Base-by-base conservation (phyloP, 2,329 filamentous ascomycete species). In the Blastomyces gilchristii region DNA sequence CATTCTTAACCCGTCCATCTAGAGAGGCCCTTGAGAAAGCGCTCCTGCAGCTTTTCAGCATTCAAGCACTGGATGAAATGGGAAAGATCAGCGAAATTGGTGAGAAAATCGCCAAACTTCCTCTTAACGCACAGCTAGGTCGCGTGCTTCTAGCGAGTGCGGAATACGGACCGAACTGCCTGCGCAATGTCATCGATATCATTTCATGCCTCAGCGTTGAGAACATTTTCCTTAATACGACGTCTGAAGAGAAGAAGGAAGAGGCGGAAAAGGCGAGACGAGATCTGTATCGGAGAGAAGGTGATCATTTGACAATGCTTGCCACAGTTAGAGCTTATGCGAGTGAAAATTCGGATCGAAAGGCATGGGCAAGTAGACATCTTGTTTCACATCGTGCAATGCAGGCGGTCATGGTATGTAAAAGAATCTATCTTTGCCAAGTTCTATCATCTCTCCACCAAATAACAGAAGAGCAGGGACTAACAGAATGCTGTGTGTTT, bases 111-210 rank as follows among this genome's bases (percentile, higher is more conserved):
- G 89, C 93, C 0, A 83, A 86, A 47, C 85, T 97, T 28, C 94
- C 94, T 0, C 82, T 99, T 1, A 87, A 91, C 0, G 91, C 91
- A 0, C 84, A 88, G 0, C 84, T 95, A 9, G 91, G 88, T 0
- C 85, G 91, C 0, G 91, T 96, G 0, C 80, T 99, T 0, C 80
- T 99, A 22, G 90, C 91, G 52, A 90, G 92, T 0, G 85, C 87
- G 0, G 83, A 83, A 7, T 83, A 87, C 0, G 84, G 87, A 52
- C 83, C 83, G 58, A 85, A 89, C 68, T 95, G 91, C 68, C 77
- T 97, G 1, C 75, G 87, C 0, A 91, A 96, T 68, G 87, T 86
- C 3, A 93, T 99, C 66, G 94, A 97, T 70, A 87, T 97, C 62
- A 89, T 87, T 59, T 83, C 85, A 0, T 83, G 82, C 54, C 77